Evolutionary conservation across 2,329 filamentous ascomycete species (phyloP), one percentile per base, ranked within the genome.

Genomic region (Colletotrichum simmondsii): DNA sequence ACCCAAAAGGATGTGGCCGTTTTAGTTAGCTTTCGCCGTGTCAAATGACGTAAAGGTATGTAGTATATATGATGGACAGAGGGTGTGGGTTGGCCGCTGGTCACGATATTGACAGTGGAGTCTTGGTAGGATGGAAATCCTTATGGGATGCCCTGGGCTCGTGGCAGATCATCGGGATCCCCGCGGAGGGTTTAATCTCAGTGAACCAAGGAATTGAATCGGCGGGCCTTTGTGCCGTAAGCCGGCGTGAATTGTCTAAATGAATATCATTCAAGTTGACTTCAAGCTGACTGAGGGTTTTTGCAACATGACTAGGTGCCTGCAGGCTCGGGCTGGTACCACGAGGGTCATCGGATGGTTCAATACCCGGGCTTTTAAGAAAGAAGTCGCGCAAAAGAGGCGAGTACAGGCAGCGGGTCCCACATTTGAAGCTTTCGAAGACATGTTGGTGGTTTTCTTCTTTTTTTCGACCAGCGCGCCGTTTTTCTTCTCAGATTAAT

Each of bases 141-240:
- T 19, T 7, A 49, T n/a, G 42, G 42, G 42, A 49, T 54, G 7
- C 10, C 32, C 10, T 35, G 32, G 32, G 32, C 32, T 35, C 26
- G 59, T 53, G 52, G 32, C 19, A 28, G 58, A 42, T 52, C 46
- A 19, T 26, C 57, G 57, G 46, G 26, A 62, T 68, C 46, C 22
- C 49, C 65, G 58, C 57, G 24, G 52, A 62, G 49, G 49, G 52
- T 28, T 35, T 56, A 32, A 63, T 57, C 46, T 57, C 35, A n/a
- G 11, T 16, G 37, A 32, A 30, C 8, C 56, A 35, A 61, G n/a
- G 10, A 26, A 12, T 24, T 16, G 46, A n/a, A 22, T 28, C 22
- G 46, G 8, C 11, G 12, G 19, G 11, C 28, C 4, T 49, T 14
- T 28, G 24, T 22, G 14, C 32, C 22, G 35, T 35, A 35, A 11